These are phyloP conservation scores for Cyclaneusma minus DNA, from an alignment of 2,329 filamentous ascomycete species.

Conservation along the genomic window DNA sequence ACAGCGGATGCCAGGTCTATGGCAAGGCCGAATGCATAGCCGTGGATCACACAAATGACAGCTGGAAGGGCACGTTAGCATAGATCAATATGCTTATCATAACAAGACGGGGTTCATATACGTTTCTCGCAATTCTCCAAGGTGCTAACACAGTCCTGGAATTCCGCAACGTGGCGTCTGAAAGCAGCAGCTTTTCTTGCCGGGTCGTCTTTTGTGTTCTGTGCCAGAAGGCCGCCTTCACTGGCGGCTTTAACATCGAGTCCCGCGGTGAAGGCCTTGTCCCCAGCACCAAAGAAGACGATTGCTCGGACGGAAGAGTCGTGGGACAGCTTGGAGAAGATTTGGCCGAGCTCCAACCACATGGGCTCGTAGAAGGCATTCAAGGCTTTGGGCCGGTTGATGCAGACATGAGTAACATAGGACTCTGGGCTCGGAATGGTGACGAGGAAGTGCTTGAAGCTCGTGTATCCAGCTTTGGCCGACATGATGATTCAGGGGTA, in stretches of 20 bases:
- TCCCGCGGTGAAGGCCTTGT: conserved; percentile 72
- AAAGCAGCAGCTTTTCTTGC: conserved; percentile 48
- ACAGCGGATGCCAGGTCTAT: conserved; percentile 58
- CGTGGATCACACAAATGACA: conserved; percentile 71
- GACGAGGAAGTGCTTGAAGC: conserved; percentile 56
- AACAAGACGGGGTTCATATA: conserved; percentile 22
- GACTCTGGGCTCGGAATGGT: conserved; percentile 51
- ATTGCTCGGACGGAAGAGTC: conserved; percentile 63
- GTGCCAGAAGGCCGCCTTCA: conserved; percentile 28
- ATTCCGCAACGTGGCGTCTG: conserved; percentile 57
- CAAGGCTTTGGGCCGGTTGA: conserved; percentile 73
- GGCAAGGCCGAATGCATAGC: conserved; percentile 60
- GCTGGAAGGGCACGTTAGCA: conserved; percentile 31
- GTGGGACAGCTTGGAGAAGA: conserved; percentile 58
- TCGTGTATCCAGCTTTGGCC: conserved; percentile 27
- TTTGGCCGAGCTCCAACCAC: conserved; percentile 64
- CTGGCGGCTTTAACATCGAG: conserved; percentile 65
- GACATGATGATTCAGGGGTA: too few relatives aligned
- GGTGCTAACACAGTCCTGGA: conserved; percentile 63
- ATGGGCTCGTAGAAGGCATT: conserved; percentile 78
- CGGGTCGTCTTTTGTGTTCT: conserved; percentile 29
- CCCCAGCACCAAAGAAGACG: conserved; percentile 66
- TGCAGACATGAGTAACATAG: conserved; percentile 83
- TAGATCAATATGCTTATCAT: neutral
- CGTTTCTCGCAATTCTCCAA: conserved; percentile 84